Conservation (phyloP, 805 yeast genomes). For the Teunomyces barrocoloradensis region DNA sequence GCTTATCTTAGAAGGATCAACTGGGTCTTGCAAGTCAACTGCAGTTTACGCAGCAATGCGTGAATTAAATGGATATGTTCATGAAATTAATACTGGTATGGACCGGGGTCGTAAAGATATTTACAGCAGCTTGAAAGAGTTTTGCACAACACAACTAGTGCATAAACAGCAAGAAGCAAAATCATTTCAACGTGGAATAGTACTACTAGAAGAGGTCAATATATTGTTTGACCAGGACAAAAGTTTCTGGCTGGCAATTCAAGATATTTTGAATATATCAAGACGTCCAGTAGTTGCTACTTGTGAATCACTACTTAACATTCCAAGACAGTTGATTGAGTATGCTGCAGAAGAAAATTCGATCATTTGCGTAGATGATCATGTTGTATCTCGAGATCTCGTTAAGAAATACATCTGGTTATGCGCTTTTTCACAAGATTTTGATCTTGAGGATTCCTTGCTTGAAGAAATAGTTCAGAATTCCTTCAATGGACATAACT, state of each 20-base stretch:
- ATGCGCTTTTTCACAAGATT: conserved; percentile 35
- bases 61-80: conserved; percentile 65
- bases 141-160: conserved; percentile 81
- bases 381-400: conserved; percentile 11
- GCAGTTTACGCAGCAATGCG: conserved; percentile 65
- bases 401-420: conserved; percentile 40
- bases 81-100: conserved; percentile 78
- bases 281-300: conserved; percentile 72
- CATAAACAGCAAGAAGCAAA: conserved; percentile 38
- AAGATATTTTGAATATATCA: conserved; percentile 56
- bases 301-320: conserved; percentile 46
- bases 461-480: conserved; percentile 26
- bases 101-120: conserved; percentile 72
- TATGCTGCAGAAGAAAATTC: conserved; percentile 44
- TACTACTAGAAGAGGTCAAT: conserved; percentile 85
- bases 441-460: conserved; percentile 26
- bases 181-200: conserved; percentile 56
- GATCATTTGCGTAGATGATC: conserved; percentile 28
- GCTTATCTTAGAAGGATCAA: conserved; percentile 64
- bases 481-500: conserved; percentile 15
- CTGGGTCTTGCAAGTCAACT: conserved; percentile 78
- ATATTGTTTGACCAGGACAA: conserved; percentile 73
- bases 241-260: conserved; percentile 75
- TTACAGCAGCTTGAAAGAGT: conserved; percentile 62
- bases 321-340: conserved; percentile 51